A percentile compares a stretch with the other conserved stretches of the same genome.
These are phyloP conservation scores for Setaria viridis DNA, from an alignment of 202 grass and related monocot genomes.

Conservation along the genomic window DNA sequence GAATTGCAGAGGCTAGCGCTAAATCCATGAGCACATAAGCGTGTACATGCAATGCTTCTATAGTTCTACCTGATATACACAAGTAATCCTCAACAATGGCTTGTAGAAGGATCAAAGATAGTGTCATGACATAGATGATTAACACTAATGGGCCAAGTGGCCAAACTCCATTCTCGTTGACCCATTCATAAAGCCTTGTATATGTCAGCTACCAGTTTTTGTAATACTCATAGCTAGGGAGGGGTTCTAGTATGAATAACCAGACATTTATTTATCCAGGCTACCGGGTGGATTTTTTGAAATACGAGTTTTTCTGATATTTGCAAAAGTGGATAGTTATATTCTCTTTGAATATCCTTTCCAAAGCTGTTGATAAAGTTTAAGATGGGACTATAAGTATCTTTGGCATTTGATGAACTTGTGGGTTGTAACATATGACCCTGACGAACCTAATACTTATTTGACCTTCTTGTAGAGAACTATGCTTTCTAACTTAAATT, in stretches of 20 bases:
- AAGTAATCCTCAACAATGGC: background rate
- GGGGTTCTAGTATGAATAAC: background rate
- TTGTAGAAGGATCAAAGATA: background rate
- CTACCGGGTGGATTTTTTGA: background rate
- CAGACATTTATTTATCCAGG: background rate
- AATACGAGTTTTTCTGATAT: background rate
- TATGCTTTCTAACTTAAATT: background rate
- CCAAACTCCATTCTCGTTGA: background rate
- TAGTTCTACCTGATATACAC: background rate
- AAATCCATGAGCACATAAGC: background rate
- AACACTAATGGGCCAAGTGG: background rate
- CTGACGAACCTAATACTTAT: background rate
- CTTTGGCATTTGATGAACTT: slow-evolving; percentile 8
- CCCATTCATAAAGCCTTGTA: background rate
- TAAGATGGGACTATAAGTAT: background rate
- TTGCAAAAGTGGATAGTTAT: background rate
- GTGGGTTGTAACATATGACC: slow-evolving; percentile 21
- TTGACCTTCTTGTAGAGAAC: background rate
- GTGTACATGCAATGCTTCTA: background rate
- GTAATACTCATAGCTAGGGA: background rate
- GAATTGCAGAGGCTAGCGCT: background rate
- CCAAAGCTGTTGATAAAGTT: background rate
- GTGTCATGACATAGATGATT: background rate
- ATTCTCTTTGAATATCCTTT: background rate
- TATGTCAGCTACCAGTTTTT: background rate